phyloP scores from a whole-genome alignment of 371 early-diverging fungal species.

The Mortierella sp. region DNA sequence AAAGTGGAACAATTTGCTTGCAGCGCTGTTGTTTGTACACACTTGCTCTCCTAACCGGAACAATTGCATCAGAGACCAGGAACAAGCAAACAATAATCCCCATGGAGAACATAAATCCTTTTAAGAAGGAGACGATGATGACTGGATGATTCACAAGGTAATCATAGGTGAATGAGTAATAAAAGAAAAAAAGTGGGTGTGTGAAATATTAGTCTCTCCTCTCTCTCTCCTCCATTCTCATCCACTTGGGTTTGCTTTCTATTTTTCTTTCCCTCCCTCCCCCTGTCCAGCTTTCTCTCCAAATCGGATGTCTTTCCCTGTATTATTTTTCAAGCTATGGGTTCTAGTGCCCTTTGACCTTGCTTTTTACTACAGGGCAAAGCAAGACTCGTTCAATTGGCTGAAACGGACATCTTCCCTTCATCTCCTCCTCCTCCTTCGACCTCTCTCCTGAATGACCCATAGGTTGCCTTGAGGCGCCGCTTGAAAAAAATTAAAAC shows the following conservation, averaged over 20 bases:
- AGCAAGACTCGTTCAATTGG: neutral
- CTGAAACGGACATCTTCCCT: no score
- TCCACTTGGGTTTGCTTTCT: neutral
- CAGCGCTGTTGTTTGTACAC: neutral
- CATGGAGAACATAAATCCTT: no score
- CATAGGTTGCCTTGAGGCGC: neutral
- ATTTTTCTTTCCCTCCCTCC: no score
- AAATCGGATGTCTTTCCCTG: constrained; percentile 4
- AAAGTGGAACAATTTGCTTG: neutral
- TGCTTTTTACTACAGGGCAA: neutral
- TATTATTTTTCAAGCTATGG: neutral
- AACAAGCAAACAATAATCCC: no score
- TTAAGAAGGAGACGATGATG: no score
- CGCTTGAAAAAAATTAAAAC: neutral
- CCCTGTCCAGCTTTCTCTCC: neutral
- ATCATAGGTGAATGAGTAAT: neutral
- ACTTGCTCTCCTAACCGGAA: neutral
- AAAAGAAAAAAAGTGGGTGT: neutral
- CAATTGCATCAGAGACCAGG: no score
- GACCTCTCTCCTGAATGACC: no score
- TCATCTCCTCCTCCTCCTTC: no score
- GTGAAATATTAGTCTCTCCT: neutral
- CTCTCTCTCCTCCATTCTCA: neutral
- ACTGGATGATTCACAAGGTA: neutral
- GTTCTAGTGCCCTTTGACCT: neutral